Percentiles rank a stretch among this genome's conserved stretches.
These are phyloP conservation scores for Protomyces gravidus DNA, from an alignment of 1,139 yeast species.

Conservation along the genomic window DNA sequence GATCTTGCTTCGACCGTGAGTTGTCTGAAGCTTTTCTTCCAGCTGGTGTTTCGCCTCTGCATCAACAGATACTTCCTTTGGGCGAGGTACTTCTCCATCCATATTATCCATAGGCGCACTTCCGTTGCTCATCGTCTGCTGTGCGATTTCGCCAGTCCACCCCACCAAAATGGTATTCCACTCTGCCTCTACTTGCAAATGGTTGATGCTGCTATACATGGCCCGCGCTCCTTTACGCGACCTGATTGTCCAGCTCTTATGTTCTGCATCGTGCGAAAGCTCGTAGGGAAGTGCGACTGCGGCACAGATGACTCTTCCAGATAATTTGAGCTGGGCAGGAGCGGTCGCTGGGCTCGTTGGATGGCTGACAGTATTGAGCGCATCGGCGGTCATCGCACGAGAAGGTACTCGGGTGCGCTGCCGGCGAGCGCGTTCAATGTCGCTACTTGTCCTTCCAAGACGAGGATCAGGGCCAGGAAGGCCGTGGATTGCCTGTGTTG, in stretches of 20 bases:
- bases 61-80: constrained; percentile 18
- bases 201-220: constrained; percentile 66
- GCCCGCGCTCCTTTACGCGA: constrained; percentile 83
- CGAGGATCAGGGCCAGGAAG: no score
- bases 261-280: constrained; percentile 28
- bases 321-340: constrained; percentile 27
- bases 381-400: not conserved
- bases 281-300: constrained; percentile 41
- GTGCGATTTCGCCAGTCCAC: constrained; percentile 85
- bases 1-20: constrained; percentile 42
- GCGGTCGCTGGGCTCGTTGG: constrained; percentile 8
- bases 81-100: not conserved
- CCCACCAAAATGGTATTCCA: constrained; percentile 89
- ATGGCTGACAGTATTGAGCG: not conserved
- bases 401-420: no score
- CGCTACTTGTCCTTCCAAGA: no score
- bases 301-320: constrained; percentile 41
- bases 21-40: constrained; percentile 46
- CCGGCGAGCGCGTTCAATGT: no score
- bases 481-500: no score
- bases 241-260: constrained; percentile 45
- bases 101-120: not conserved
- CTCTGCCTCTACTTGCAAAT: constrained; percentile 57
- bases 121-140: constrained; percentile 42
- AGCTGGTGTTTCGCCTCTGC: constrained; percentile 15